Conservation (phyloP, 495 filamentous ascomycete species). For the Aspergillus nanangensis region DNA sequence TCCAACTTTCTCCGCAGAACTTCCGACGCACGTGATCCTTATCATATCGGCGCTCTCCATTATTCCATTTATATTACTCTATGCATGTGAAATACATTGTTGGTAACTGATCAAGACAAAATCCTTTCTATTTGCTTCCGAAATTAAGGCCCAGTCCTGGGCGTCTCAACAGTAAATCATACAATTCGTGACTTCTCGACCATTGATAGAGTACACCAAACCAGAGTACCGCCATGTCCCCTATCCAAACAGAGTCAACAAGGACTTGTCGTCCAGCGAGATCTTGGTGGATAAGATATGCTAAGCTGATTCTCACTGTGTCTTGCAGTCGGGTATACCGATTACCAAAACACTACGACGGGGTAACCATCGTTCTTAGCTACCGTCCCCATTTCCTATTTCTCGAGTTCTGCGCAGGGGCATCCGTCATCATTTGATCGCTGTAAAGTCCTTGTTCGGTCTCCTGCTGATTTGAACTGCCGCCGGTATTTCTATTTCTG, state of each 20-base stretch:
- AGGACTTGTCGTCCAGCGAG: too few relatives aligned
- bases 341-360: neutral
- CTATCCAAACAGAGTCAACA: too few relatives aligned
- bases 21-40: conserved; percentile 31
- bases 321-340: too few relatives aligned
- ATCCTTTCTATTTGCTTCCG: too few relatives aligned
- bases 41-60: conserved; percentile 14
- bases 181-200: conserved; percentile 19
- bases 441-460: conserved; percentile 32
- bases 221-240: too few relatives aligned
- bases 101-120: too few relatives aligned
- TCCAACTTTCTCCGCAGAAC: conserved; percentile 26
- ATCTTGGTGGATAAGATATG: neutral
- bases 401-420: conserved; percentile 20
- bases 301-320: too few relatives aligned
- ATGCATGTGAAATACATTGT: too few relatives aligned
- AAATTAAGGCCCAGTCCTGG: too few relatives aligned
- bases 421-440: conserved; percentile 43
- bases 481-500: conserved; percentile 9
- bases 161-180: conserved; percentile 15
- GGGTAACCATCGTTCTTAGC: too few relatives aligned
- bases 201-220: neutral
- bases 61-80: neutral
- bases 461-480: conserved; percentile 6
- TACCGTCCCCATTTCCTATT: conserved; percentile 21